Evolutionary conservation across 139 green algal species (phyloP), one percentile per base, ranked within the genome.

Genomic region (Trebouxia sp.): DNA sequence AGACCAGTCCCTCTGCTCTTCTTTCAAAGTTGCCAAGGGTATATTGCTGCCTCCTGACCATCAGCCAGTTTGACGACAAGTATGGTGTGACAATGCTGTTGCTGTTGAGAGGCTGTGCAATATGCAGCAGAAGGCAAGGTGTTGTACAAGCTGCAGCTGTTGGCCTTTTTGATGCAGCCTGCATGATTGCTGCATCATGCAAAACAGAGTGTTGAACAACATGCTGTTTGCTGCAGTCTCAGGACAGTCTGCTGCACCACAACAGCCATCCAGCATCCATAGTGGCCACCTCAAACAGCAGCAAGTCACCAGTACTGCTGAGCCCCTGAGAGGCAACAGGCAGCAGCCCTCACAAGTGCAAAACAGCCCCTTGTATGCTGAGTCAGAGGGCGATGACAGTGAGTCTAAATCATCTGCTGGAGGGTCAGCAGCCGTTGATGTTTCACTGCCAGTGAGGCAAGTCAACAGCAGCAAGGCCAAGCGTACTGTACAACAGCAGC

Each of bases 281-380:
- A 12, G 15, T 15, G 5, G 12, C 9, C 12, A 42, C 12, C 15
- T 35, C 32, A 32, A 45, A 6, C 35, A 42, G 15, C 14, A 72
- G 10, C 62, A 72, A 15, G 32, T 30, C 15, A 72, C 20, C 35
- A 15, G 28, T 30, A 28, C 30, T 69, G 58, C 58, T 41, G 30
- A 42, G 58, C 41, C 32, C 14, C 5, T 3, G 5, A 42, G 62
- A 45, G 62, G 3, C 1, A 5, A 6, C n/a, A n/a, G 11, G 12
- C 62, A 72, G 6, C 62, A 72, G 62, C 62, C 62, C 62, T 6
- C 35, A 12, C 62, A 66, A 22, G n/a, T 66, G 55, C 55, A 14
- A 32, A 72, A 35, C 62, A 72, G 62, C 62, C 62, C 62, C 10
- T 35, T 72, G 6, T 72, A 72, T 72, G 62, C 62, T 72, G 62